A percentile compares a stretch with the other conserved stretches of the same genome.
Evolutionary conservation across 2,329 filamentous ascomycete species (phyloP).

Genomic region (Epichloe gansuensis): DNA sequence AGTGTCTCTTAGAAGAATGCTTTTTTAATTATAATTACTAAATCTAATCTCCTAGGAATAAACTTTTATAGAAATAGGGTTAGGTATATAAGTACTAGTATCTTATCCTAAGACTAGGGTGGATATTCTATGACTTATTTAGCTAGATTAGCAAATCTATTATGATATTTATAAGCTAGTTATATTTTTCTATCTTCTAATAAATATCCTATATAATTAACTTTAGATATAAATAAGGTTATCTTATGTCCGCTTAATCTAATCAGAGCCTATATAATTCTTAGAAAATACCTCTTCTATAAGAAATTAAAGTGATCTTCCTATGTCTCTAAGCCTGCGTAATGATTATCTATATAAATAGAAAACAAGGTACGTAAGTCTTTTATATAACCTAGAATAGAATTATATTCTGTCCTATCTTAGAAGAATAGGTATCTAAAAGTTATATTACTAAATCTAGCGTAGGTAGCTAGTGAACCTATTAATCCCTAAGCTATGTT

Average conservation of each 20-base stretch:
- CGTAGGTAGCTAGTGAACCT: background rate
- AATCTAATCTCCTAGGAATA: background rate
- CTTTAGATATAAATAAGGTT: background rate
- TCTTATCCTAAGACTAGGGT: background rate
- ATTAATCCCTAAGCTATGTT: background rate
- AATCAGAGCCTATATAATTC: background rate
- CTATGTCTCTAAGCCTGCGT: too few species aligned
- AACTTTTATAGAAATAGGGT: background rate
- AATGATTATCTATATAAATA: too few species aligned
- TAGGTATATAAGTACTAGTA: background rate
- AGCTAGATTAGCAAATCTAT: background rate
- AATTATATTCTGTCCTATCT: background rate
- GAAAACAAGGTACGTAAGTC: accelerated
- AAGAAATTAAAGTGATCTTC: too few species aligned
- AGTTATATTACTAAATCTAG: background rate
- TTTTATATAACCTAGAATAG: too few species aligned
- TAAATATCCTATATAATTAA: background rate
- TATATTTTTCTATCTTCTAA: background rate
- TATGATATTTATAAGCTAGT: background rate
- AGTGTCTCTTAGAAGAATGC: background rate
- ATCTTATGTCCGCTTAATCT: background rate
- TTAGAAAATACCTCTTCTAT: background rate
- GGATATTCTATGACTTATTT: background rate
- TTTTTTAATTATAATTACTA: background rate
- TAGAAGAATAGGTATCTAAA: background rate